Percentiles rank a stretch among this genome's conserved stretches.
phyloP scores from a whole-genome alignment of 2,329 filamentous ascomycete species.

The Venturia aucupariae region DNA sequence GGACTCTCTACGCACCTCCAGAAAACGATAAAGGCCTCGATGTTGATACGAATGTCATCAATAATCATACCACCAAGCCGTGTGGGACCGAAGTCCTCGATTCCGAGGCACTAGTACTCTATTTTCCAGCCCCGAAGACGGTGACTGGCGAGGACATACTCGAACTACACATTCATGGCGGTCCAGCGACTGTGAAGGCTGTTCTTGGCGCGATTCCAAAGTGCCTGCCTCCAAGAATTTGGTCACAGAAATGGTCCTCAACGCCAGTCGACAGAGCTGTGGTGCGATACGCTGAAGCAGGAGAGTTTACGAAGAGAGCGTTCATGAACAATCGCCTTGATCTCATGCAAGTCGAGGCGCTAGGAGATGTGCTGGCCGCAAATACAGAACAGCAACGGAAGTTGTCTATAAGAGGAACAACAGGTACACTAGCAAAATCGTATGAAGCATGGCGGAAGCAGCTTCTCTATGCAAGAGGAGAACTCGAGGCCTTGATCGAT shows the following conservation, averaged over 20 bases:
- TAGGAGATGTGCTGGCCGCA: slow-evolving; percentile 52
- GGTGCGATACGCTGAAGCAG: slow-evolving; percentile 84
- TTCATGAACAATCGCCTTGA: slow-evolving; percentile 82
- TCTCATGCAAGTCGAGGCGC: slow-evolving; percentile 67
- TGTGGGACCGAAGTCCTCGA: slow-evolving; percentile 50
- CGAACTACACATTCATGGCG: slow-evolving; percentile 91
- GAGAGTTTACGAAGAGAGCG: slow-evolving; percentile 88
- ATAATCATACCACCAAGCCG: not conserved
- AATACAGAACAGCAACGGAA: slow-evolving; percentile 89
- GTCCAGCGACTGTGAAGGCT: slow-evolving; percentile 77
- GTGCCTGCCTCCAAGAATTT: slow-evolving; percentile 24
- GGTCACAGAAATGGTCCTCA: slow-evolving; percentile 14
- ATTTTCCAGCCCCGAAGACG: slow-evolving; percentile 71
- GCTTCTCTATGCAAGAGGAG: slow-evolving; percentile 72
- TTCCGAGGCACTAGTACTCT: slow-evolving; percentile 68
- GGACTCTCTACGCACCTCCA: slow-evolving; percentile 59
- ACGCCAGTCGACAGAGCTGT: not conserved
- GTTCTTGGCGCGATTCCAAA: slow-evolving; percentile 68
- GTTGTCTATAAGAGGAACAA: slow-evolving; percentile 70
- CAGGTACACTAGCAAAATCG: slow-evolving; percentile 56
- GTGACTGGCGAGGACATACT: slow-evolving; percentile 89
- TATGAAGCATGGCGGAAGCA: slow-evolving; percentile 78
- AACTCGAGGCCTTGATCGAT: slow-evolving; percentile 92
- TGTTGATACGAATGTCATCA: not conserved
- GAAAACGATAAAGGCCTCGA: slow-evolving; percentile 21